These are phyloP conservation scores for Nymphaea colorata DNA, from an alignment of 164 flowering plant species.

Conservation along the genomic window DNA sequence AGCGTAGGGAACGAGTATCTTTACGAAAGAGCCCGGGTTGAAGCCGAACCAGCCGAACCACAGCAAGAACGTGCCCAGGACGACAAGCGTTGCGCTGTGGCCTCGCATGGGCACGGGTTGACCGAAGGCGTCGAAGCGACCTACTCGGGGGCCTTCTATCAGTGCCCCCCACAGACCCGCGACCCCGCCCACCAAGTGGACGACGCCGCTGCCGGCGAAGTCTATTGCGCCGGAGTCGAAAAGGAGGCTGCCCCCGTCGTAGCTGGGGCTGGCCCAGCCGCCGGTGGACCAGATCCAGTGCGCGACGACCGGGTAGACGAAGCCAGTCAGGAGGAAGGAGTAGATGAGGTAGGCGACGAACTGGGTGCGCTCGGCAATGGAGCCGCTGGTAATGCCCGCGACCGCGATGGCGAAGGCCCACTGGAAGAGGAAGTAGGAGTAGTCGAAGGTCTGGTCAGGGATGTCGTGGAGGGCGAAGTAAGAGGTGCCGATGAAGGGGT, in stretches of 20 bases:
- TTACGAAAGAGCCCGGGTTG: slow-evolving; percentile 49
- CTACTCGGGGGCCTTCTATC: slow-evolving; percentile 58
- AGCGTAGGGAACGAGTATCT: slow-evolving; percentile 25
- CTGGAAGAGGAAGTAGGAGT: slow-evolving; percentile 59
- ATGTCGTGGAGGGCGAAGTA: slow-evolving; percentile 40
- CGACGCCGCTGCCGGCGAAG: slow-evolving; percentile 54
- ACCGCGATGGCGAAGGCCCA: slow-evolving; percentile 83
- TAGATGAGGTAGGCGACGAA: slow-evolving; percentile 55
- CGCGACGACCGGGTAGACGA: slow-evolving; percentile 63
- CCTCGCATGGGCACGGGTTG: slow-evolving; percentile 45
- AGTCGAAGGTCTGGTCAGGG: slow-evolving; percentile 31
- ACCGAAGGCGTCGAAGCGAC: slow-evolving; percentile 48
- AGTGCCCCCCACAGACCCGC: slow-evolving; percentile 57
- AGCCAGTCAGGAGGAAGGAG: slow-evolving; percentile 59
- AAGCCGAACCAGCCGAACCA: slow-evolving; percentile 77
- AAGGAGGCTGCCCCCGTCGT: slow-evolving; percentile 10
- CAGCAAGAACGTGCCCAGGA: slow-evolving; percentile 48
- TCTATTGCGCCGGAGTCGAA: slow-evolving; percentile 57
- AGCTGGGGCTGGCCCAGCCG: slow-evolving; percentile 45
- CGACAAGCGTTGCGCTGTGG: slow-evolving; percentile 54
- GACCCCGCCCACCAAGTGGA: slow-evolving; percentile 54
- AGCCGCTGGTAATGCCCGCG: slow-evolving; percentile 73
- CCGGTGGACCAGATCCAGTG: slow-evolving; percentile 64
- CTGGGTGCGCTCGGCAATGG: slow-evolving; percentile 75
- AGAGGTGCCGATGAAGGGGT: slow-evolving; percentile 49